Evolutionary conservation across 768 basidiomycete genomes (phyloP).

Genomic region (Leucosporidium scottii): DNA sequence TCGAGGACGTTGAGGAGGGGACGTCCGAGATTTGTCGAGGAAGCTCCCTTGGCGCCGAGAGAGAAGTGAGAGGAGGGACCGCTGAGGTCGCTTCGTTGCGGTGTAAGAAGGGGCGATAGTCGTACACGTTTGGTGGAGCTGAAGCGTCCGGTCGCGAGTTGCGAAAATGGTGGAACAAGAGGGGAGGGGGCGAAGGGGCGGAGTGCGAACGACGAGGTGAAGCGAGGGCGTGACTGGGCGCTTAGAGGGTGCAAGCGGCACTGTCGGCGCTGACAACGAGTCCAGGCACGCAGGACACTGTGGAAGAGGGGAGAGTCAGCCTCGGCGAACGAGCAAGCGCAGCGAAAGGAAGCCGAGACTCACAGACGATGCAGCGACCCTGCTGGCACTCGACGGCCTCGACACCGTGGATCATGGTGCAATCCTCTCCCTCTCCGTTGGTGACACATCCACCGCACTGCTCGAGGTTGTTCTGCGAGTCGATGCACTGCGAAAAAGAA

Average conservation of each 20-base stretch:
- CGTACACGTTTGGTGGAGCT: too few species aligned
- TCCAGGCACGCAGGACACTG: conserved; percentile 23
- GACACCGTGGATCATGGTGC: conserved; percentile 58
- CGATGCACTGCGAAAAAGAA: conserved; percentile 45
- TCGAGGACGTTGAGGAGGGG: not conserved
- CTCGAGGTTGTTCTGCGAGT: conserved; percentile 56
- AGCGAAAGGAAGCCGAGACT: not conserved
- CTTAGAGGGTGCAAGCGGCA: conserved; percentile 24
- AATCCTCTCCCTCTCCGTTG: conserved; percentile 58
- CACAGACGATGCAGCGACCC: conserved; percentile 40
- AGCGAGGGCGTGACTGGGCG: too few species aligned
- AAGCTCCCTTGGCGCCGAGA: not conserved
- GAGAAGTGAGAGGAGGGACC: too few species aligned
- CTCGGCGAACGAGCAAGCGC: too few species aligned
- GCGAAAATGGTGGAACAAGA: too few species aligned
- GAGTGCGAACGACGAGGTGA: too few species aligned
- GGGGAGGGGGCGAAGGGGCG: too few species aligned
- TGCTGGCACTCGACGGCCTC: conserved; percentile 64
- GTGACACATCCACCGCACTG: conserved; percentile 69
- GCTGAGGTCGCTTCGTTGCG: too few species aligned
- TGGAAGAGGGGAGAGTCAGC: not conserved
- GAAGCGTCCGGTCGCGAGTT: too few species aligned
- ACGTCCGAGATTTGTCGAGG: not conserved
- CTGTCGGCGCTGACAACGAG: conserved; percentile 14
- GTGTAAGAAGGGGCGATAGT: too few species aligned